Percentiles rank a stretch among this genome's conserved stretches.
Evolutionary conservation across 108 stramenopile genomes (phyloP).

Genomic region (Fragilaria crotonensis): DNA sequence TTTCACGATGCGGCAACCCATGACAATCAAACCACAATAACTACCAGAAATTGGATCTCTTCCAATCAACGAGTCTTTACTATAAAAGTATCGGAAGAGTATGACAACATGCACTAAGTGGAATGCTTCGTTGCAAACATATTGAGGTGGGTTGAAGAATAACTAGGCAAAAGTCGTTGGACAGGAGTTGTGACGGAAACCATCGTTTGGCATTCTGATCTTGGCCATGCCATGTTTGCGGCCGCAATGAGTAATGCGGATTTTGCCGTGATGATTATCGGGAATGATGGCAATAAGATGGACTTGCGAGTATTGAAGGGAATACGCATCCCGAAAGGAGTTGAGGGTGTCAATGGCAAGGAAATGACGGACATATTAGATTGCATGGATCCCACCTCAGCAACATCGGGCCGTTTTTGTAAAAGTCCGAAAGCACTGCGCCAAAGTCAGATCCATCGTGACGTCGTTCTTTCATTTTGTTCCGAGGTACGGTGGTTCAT

Average conservation of each 20-base stretch:
- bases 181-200: conserved; percentile 33
- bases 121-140: conserved; percentile 48
- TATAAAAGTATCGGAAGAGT: too few species aligned
- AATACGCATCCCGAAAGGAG: conserved; percentile 23
- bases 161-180: conserved; percentile 42
- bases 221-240: conserved; percentile 5
- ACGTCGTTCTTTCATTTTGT: neutral
- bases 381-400: conserved; percentile 18
- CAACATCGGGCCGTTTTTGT: conserved; percentile 43
- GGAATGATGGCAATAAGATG: conserved; percentile 64
- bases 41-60: too few species aligned
- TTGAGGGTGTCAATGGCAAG: conserved; percentile 23
- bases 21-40: conserved; percentile 35
- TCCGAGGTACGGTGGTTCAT: too few species aligned
- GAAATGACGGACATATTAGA: conserved; percentile 34
- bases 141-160: conserved; percentile 67
- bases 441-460: conserved; percentile 54
- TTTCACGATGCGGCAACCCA: conserved; percentile 19
- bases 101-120: conserved; percentile 39
- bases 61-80: too few species aligned
- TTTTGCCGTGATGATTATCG: conserved; percentile 32
- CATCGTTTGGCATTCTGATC: conserved; percentile 14
- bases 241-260: conserved; percentile 7
- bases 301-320: conserved; percentile 54
- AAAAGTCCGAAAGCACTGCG: conserved; percentile 47